Conservation (phyloP, 2,329 filamentous ascomycete species). For the Aureobasidium uvarum region DNA sequence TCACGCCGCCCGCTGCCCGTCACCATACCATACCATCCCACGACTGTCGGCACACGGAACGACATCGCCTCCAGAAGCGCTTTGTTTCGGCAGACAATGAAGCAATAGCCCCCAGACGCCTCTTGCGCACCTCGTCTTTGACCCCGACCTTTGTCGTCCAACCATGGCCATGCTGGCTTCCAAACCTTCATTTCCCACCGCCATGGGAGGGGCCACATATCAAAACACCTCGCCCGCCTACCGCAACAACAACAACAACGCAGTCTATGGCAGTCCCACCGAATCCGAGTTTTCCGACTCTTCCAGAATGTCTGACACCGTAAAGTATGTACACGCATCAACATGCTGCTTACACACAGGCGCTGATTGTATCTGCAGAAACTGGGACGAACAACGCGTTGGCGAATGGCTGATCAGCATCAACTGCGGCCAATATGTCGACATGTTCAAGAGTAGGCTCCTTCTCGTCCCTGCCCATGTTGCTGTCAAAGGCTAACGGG, state of each 20-base stretch:
- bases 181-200: constrained; percentile 65
- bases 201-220: constrained; percentile 32
- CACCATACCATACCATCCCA: background rate
- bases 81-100: constrained; percentile 15
- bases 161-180: constrained; percentile 75
- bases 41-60: background rate
- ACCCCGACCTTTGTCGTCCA: constrained; percentile 17
- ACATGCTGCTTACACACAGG: background rate
- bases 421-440: constrained; percentile 91
- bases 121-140: constrained; percentile 18
- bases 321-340: constrained; percentile 39
- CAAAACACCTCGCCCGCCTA: constrained; percentile 30
- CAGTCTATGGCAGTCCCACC: constrained; percentile 73
- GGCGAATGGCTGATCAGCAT: constrained; percentile 88
- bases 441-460: constrained; percentile 67
- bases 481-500: constrained; percentile 31
- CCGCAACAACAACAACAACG: constrained; percentile 38
- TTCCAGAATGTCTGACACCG: constrained; percentile 66
- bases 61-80: background rate
- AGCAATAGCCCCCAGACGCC: constrained; percentile 17
- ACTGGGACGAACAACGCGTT: constrained; percentile 88
- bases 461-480: background rate
- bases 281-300: constrained; percentile 87
- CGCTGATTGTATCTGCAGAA: constrained; percentile 41
- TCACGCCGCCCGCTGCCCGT: background rate